Evolutionary conservation across 257 asterid genomes (phyloP), one percentile per base, ranked within the genome.

Genomic region (Sherardia arvensis): DNA sequence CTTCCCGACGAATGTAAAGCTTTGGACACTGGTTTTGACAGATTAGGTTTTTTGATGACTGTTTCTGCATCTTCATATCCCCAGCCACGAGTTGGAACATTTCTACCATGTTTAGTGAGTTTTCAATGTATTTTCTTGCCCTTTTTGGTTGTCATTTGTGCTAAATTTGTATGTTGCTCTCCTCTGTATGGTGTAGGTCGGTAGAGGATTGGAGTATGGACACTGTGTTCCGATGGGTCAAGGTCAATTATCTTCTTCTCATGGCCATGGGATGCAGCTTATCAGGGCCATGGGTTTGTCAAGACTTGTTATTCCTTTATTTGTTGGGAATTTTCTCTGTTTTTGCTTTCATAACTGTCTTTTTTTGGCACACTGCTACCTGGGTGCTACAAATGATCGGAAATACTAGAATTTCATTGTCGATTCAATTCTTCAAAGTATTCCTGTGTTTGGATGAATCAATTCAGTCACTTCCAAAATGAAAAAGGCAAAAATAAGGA

Each of bases 1-100:
- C 74, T 65, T 51, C 71, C 68, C 79, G 59, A 38, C 73, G 73
- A 71, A 65, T 61, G 73, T 77, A 54, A 43, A 73, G 26, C 12
- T 18, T 36, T 3, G 29, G 51, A 43, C 14, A 22, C 51, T 26
- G 33, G 26, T 2, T 62, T 43, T n/a, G 20, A 34, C 51, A 34
- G 34, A 38, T 7, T 61, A 21, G 66, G n/a, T 7, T 49, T 38
- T 25, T 22, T 3, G 36, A 14, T 38, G 34, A 61, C 34, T 22
- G 30, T 33, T 38, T 61, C 25, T 25, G 15, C 66, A 22, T 22
- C 55, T 25, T 6, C 55, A 17, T 18, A 5, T 51, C 17, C 45
- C 34, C 34, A 61, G 55, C 65, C 7, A 40, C 53, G 5, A 61
- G 66, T 61, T 17, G 10, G 34, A n/a, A 62, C 8, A 7, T 4